phyloP scores from a whole-genome alignment of 1,139 yeast species.

The Wickerhamomyces sp. region DNA sequence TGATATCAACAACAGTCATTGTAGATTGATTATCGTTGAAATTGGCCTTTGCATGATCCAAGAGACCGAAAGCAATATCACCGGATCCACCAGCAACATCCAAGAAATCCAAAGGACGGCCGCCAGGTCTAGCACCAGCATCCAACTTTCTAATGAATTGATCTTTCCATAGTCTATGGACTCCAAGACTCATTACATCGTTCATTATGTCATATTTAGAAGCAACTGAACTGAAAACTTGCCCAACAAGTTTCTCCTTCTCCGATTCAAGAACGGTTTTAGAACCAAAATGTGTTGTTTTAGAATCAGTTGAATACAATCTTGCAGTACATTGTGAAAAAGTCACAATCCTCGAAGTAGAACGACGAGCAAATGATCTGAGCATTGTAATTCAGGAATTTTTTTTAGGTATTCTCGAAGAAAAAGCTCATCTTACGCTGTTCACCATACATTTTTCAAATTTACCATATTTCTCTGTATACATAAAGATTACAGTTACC shows the following conservation, averaged over 20 bases:
- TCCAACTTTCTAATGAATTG: slow-evolving; percentile 85
- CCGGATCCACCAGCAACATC: slow-evolving; percentile 99
- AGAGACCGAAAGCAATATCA: slow-evolving; percentile 91
- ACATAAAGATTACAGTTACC: too few relatives aligned
- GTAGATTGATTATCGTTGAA: slow-evolving; percentile 71
- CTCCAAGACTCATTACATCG: slow-evolving; percentile 95
- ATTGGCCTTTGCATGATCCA: slow-evolving; percentile 81
- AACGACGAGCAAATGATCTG: slow-evolving; percentile 1
- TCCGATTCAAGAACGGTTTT: slow-evolving; percentile 75
- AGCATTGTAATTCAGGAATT: slow-evolving; percentile 4
- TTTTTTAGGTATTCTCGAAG: too few relatives aligned
- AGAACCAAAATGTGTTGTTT: slow-evolving; percentile 90
- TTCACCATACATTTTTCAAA: too few relatives aligned
- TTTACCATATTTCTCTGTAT: too few relatives aligned
- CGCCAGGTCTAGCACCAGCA: slow-evolving; percentile 91
- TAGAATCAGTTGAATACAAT: slow-evolving; percentile 11
- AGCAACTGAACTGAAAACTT: slow-evolving; percentile 93
- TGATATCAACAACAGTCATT: slow-evolving; percentile 93
- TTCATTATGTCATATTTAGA: slow-evolving; percentile 94
- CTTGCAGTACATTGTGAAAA: slow-evolving; percentile 7
- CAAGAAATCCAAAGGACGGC: slow-evolving; percentile 72
- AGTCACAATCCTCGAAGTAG: too few relatives aligned
- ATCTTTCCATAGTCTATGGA: slow-evolving; percentile 92
- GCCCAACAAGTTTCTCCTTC: slow-evolving; percentile 82
- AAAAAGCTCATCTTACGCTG: too few relatives aligned